Evolutionary conservation across 768 basidiomycete genomes (phyloP), one percentile per base, ranked within the genome.

Genomic region (Naganishia onofrii): DNA sequence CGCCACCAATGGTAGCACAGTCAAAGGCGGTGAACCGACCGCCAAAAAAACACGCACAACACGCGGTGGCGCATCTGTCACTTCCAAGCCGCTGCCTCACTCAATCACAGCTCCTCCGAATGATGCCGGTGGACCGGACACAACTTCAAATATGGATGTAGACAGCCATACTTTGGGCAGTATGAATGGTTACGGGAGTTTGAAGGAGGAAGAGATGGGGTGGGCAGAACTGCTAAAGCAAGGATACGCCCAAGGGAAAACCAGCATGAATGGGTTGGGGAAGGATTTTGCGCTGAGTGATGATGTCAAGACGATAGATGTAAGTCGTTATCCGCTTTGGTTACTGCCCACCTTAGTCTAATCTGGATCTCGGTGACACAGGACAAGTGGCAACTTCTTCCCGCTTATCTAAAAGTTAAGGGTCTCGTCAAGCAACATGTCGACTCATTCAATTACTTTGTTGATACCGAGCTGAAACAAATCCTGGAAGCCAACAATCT

Each of bases 391-490:
- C 87, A 96, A 23, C 84, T 99, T 12, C 84, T 99, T 2, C 96
- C 96, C 1, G 95, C 94, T 12, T 99, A 98, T 77, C 85, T 99
- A 64, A 90, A 94, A 82, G 92, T 96, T 71, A 99, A 99, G 77
- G 96, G 96, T 70, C 88, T 99, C 17, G 96, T 99, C 71, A 98
- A 98, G 83, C 96, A 98, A 79, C 96, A 99, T 79, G 91, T 97
- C 74, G 96, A 97, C 81, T 96, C 93, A 9, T 98, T 93, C 87
- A 97, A 97, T 83, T 94, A 95, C 81, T 98, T 99, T 78, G 93
- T 97, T 78, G 91, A 97, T 75, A 89, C 90, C 52, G 96, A 98
- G 78, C 90, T 99, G 79, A 94, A 93, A 81, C 95, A 93, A 75
- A 96, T 99, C 76, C 75, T 81, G 32, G 74, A 76, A 4, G 81